Base-by-base conservation (phyloP, 768 basidiomycete genomes). In the Tulasnella sp. region DNA sequence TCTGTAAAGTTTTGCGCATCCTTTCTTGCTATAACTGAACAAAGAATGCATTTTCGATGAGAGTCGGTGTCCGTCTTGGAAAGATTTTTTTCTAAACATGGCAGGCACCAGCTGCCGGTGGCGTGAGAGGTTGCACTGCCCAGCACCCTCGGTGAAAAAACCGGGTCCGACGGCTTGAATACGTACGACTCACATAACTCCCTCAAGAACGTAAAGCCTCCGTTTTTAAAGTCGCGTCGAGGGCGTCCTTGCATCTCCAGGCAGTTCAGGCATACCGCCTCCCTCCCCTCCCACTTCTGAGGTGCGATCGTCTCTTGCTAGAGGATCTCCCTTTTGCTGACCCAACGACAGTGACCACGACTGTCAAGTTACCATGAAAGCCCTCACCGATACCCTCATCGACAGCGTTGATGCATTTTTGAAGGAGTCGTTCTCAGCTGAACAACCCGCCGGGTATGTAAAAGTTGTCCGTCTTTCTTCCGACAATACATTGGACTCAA, bases 111-210 rank as follows among this genome's bases (percentile, higher is more conserved):
- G 62, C 31, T 1, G 31, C 0, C 3, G 9, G 62, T 27, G 31
- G 31, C 31, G 62, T 68, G 62, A 27, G 62, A 68, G 7, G 31
- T 5, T 34, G 62, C 31, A 68, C 62, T 9, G 62, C 62, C 27
- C 36, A 4, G 31, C n/a, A 9, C 8, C 8, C 14, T 18, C 62
- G n/a, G 62, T 27, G 62, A 5, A 68, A 6, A 68, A 68, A 68
- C 7, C 62, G 62, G 62, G 7, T 16, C 62, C 27, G 27, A 16
- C n/a, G 31, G 27, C 16, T 16, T 68, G 62, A 68, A 68, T 68
- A 68, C 62, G 62, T 68, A 68, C 62, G 62, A 68, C 62, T 68
- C 62, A 31, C 62, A 68, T 68, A 68, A 31, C 62, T 68, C 62
- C 62, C 62, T 27, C 62, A 68, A 27, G 62, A 68, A 31, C 62